Percentiles rank a stretch among this genome's conserved stretches.
Evolutionary conservation across 371 early-diverging fungal species (phyloP).

Genomic region (Mortierella sp.): DNA sequence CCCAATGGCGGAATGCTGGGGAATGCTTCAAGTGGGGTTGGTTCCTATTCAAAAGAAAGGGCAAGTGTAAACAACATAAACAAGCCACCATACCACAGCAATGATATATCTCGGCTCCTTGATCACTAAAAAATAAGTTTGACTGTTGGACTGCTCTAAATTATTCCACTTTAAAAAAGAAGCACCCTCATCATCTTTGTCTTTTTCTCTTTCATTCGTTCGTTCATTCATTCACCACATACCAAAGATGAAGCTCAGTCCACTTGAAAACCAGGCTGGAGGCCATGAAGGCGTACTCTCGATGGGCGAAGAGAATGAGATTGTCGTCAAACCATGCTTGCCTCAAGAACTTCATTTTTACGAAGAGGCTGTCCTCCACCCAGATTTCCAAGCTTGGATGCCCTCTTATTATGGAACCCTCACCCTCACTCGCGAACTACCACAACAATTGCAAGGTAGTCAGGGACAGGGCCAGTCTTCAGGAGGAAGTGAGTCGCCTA

Average conservation of each 20-base stretch:
- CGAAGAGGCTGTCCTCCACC: constrained; percentile 64
- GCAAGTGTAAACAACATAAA: constrained; percentile 2
- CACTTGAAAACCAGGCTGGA: constrained; percentile 72
- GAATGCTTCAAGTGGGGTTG: too few relatives aligned
- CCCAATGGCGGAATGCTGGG: background rate
- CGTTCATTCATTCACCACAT: background rate
- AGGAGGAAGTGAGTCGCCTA: background rate
- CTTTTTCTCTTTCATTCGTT: background rate
- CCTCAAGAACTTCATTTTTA: constrained; percentile 74
- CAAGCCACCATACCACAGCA: background rate
- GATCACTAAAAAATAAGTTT: too few relatives aligned
- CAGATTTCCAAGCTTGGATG: constrained; percentile 72
- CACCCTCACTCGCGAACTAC: constrained; percentile 59
- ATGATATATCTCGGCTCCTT: background rate
- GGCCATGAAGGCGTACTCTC: constrained; percentile 74
- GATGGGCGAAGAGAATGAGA: constrained; percentile 63
- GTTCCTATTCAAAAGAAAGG: too few relatives aligned
- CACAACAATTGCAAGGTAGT: background rate
- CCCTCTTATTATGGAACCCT: constrained; percentile 77
- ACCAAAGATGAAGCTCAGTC: constrained; percentile 41
- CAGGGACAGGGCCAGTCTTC: background rate
- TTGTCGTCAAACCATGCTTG: constrained; percentile 76
- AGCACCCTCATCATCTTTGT: background rate
- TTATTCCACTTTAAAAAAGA: background rate
- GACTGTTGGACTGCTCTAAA: background rate